Evolutionary conservation across 441 rosid genomes (phyloP), one percentile per base, ranked within the genome.

Genomic region (Omphalea diandra): DNA sequence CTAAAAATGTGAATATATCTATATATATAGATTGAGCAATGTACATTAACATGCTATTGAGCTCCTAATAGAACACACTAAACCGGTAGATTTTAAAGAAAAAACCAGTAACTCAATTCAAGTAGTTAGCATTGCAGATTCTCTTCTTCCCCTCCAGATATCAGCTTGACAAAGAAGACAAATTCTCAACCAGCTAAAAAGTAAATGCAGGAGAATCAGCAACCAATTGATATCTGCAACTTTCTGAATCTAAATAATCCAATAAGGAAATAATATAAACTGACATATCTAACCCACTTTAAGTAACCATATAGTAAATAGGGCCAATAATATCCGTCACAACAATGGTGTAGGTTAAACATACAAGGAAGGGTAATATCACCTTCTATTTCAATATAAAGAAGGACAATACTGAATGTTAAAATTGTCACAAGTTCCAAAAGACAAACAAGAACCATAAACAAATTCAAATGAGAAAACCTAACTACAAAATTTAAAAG

Each of bases 161-260:
- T 64, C 22, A 66, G 70, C 58, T 69, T 58, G 67, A 72, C 46
- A 58, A 22, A 38, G 17, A 12, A 61, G 58, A 57, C 31, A 77
- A 67, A 69, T 31, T 72, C 67, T 27, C 20, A 58, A 26, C 46
- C 56, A 65, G 55, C 77, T 65, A 65, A 38, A 55, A 70, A 18
- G 69, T 43, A 14, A 4, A 47, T 70, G 65, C 74, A 73, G 22
- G 66, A 73, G 62, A 63, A 54, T 50, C 75, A 67, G 73, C 76
- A 61, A 63, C 63, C 50, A 59, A 72, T 63, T 68, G 29, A 70
- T 35, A 57, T 75, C 82, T 72, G 83, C 83, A 79, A 70, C 70
- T 67, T 68, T 65, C 71, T 47, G 70, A 73, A 74, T 74, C 67
- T 68, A 52, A 63, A 67, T 59, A 52, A 74, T 71, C 75, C 75